Evolutionary conservation across 192 early-diverging fungal species (phyloP).

Genomic region (Podochytrium sp.): DNA sequence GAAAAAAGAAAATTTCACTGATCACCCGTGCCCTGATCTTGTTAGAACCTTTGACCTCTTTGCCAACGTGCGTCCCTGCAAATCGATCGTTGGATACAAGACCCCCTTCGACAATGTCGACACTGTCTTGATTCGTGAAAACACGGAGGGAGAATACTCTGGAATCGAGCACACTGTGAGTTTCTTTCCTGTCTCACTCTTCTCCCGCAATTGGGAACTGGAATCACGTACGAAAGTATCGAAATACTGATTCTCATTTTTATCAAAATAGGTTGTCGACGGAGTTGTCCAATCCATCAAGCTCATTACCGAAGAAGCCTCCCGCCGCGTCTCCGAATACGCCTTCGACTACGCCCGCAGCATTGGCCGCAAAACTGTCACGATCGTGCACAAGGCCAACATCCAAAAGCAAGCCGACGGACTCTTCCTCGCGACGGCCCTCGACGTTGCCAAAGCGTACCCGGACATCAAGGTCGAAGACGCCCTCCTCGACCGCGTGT

Average conservation of each 20-base stretch:
- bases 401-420: constrained; percentile 91
- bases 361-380: constrained; percentile 90
- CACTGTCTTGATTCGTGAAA: constrained; percentile 98
- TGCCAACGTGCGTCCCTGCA: constrained; percentile 98
- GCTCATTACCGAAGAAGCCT: constrained; percentile 96
- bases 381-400: constrained; percentile 97
- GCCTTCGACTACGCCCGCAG: constrained; percentile 92
- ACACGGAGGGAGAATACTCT: constrained; percentile 99
- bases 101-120: constrained; percentile 96
- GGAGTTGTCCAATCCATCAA: constrained; percentile 99
- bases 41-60: constrained; percentile 97
- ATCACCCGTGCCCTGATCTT: constrained; percentile 65
- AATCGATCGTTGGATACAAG: constrained; percentile 94
- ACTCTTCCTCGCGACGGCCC: constrained; percentile 91
- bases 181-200: neutral
- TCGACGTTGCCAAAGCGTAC: constrained; percentile 90
- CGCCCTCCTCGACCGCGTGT: constrained; percentile 91
- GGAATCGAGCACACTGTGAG: constrained; percentile 92
- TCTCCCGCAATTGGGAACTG: neutral
- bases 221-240: neutral
- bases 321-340: constrained; percentile 87
- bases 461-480: constrained; percentile 92
- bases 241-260: neutral
- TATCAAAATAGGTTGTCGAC: constrained; percentile 69
- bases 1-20: constrained; percentile 4